Evolutionary conservation across 257 asterid species (phyloP), one percentile per base, ranked within the genome.

Genomic region (Solanum etuberosum): DNA sequence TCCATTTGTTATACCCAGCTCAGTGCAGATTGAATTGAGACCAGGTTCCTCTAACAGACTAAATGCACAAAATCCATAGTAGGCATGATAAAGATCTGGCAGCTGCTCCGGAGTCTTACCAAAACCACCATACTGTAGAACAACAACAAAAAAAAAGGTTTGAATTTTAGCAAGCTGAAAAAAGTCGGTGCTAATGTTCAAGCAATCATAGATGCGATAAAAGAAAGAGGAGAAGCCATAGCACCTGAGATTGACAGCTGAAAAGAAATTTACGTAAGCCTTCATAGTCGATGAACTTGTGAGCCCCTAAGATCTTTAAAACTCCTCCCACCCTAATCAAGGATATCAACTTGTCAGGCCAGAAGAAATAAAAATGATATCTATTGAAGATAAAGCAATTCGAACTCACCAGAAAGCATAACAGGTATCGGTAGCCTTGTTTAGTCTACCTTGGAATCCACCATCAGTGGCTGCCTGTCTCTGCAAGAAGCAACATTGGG

Each of bases 11-110:
- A 95, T 48, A 83, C 99, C 99, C 43, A 97, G 92, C 86, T 94
- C 97, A 4, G 92, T 93, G 84, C 92, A 88, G 57, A 97, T 25
- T 51, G 93, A 85, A 68, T 89, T 89, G 89, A 97, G 91, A 21
- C 91, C 94, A 11, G 94, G 93, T 91, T 95, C 99, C 85, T 89
- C 91, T 90, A 97, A 87, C 87, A 97, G 86, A 92, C 99, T 97
- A 90, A 94, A 95, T 34, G 97, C 98, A 59, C 97, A 94, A 88
- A 95, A 91, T 73, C 98, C 98, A 71, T 97, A 96, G 74, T 92
- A 96, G 20, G 98, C 92, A 89, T 96, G 99, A 88, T 96, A 97
- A 76, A 97, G 91, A 94, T 97, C 99, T 27, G 99, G 99, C 68
- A 91, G 88, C 91, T 87, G 40, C 85, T 92, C 85, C 0, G 98